Conservation (phyloP, 257 asterid species). For the Asclepias syriaca region DNA sequence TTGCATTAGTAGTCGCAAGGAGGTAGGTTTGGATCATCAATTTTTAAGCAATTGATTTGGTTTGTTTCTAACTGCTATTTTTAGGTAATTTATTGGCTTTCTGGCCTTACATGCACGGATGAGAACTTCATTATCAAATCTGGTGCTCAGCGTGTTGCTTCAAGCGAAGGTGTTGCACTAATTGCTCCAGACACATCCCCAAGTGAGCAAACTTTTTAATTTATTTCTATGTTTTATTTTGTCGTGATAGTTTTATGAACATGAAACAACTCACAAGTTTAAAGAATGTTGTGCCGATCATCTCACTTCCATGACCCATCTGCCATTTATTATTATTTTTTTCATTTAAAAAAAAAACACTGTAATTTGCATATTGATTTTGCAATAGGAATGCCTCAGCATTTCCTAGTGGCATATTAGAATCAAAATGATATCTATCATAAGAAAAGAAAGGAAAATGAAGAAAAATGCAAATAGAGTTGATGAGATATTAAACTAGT, state of each 20-base stretch:
- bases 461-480: background rate
- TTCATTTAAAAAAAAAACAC: no score
- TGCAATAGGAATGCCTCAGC: background rate
- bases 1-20: background rate
- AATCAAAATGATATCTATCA: background rate
- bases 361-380: no score
- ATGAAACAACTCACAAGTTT: background rate
- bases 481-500: background rate
- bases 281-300: background rate
- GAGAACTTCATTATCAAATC: constrained; percentile 86
- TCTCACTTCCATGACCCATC: background rate
- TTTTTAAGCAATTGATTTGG: background rate
- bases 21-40: background rate
- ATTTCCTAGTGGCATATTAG: background rate
- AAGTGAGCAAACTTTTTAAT: constrained; percentile 38
- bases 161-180: constrained; percentile 67
- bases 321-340: background rate
- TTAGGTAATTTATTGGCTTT: constrained; percentile 92
- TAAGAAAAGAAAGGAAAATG: background rate
- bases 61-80: background rate
- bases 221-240: background rate
- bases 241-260: background rate
- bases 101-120: constrained; percentile 92
- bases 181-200: constrained; percentile 90
- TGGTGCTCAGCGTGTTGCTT: constrained; percentile 96